These are phyloP conservation scores for Teunomyces panamensis DNA, from an alignment of 805 yeast species.

Conservation along the genomic window DNA sequence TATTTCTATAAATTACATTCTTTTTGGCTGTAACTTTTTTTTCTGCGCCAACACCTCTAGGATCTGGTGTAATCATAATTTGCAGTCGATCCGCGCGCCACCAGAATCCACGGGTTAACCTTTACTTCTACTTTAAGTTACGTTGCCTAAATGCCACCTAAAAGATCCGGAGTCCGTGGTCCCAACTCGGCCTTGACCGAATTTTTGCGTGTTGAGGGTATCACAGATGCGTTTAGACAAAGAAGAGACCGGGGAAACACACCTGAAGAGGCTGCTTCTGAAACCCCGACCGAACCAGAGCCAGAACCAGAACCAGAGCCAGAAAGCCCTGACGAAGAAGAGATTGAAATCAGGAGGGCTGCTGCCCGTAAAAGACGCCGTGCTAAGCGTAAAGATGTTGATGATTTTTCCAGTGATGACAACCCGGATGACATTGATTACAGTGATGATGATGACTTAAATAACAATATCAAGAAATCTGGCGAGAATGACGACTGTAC, in stretches of 20 bases:
- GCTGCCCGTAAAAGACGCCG: conserved; percentile 43
- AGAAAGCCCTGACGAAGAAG: conserved; percentile 18
- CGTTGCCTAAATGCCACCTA: background rate
- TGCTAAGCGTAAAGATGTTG: conserved; percentile 19
- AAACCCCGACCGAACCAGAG: conserved; percentile 2
- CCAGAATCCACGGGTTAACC: too few species aligned
- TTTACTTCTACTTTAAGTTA: too few species aligned
- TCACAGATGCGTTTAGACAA: conserved; percentile 71
- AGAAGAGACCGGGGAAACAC: conserved; percentile 17
- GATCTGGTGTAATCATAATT: too few species aligned
- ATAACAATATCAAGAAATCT: conserved; percentile 25
- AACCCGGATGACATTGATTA: conserved; percentile 33
- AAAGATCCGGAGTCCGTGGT: conserved; percentile 37
- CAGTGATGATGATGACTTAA: conserved; percentile 22
- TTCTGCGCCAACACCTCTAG: too few species aligned
- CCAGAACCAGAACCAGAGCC: too few species aligned
- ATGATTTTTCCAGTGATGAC: conserved; percentile 26
- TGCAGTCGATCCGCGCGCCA: too few species aligned
- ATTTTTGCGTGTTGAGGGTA: conserved; percentile 85
- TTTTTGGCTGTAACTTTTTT: too few species aligned
- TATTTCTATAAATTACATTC: too few species aligned
- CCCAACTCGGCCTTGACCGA: conserved; percentile 90
- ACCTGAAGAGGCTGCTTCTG: conserved; percentile 20
- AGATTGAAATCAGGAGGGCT: conserved; percentile 25
- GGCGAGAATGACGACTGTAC: conserved; percentile 62